Percentiles rank a stretch among this genome's conserved stretches.
Evolutionary conservation across 805 yeast species (phyloP).

Genomic region (Lipomyces sp.): DNA sequence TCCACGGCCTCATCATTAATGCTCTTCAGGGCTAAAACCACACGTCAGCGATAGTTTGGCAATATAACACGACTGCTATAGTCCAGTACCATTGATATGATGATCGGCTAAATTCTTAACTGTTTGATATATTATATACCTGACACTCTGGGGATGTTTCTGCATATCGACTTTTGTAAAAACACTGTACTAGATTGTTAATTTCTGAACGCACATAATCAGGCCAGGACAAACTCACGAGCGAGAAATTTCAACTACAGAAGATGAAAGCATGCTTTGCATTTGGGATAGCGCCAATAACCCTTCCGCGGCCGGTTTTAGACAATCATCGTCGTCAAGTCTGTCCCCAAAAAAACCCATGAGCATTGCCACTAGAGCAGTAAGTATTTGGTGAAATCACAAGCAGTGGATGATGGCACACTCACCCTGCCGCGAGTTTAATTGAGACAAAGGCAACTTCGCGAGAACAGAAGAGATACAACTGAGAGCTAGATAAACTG

Average conservation of each 20-base stretch:
- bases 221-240: too few relatives aligned
- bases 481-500: constrained; percentile 38
- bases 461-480: constrained; percentile 45
- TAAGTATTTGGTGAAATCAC: not conserved
- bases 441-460: constrained; percentile 33
- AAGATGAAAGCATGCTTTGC: constrained; percentile 44
- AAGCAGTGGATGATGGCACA: not conserved
- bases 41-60: not conserved
- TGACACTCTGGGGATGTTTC: constrained; percentile 35
- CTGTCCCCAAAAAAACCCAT: constrained; percentile 58
- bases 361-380: constrained; percentile 35
- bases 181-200: too few relatives aligned
- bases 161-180: constrained; percentile 35
- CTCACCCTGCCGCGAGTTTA: constrained; percentile 41
- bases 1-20: constrained; percentile 47
- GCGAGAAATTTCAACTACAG: constrained; percentile 36
- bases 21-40: constrained; percentile 19
- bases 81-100: constrained; percentile 5
- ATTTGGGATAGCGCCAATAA: constrained; percentile 50
- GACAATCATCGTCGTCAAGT: constrained; percentile 58
- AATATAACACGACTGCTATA: not conserved
- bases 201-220: too few relatives aligned
- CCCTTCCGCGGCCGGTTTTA: constrained; percentile 54
- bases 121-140: constrained; percentile 58
- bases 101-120: constrained; percentile 34